Conservation (phyloP, 805 yeast genomes). For the Kuraishia ogatae region DNA sequence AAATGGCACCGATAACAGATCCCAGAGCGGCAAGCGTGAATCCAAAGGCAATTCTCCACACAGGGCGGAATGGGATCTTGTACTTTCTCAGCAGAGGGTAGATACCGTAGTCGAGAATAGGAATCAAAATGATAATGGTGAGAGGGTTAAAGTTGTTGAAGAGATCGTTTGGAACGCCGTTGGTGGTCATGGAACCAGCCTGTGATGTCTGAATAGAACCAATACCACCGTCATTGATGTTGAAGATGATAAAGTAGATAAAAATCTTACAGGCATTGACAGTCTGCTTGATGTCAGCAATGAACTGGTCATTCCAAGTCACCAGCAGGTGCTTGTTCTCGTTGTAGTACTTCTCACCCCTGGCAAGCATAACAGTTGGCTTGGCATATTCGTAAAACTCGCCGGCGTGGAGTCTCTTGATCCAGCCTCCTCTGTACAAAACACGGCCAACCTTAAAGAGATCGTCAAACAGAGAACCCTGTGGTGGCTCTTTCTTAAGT, state of each 20-base stretch:
- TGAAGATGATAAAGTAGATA: slow-evolving; percentile 28
- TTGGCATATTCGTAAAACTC: slow-evolving; percentile 19
- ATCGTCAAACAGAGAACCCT: slow-evolving; percentile 40
- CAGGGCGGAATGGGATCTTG: slow-evolving; percentile 34
- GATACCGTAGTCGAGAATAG: slow-evolving; percentile 37
- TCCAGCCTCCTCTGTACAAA: slow-evolving; percentile 32
- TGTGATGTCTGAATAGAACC: slow-evolving; percentile 36
- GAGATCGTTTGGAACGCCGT: slow-evolving; percentile 49
- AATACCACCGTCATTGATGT: slow-evolving; percentile 37
- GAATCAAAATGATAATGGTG: slow-evolving; percentile 42
- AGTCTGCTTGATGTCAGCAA: slow-evolving; percentile 34
- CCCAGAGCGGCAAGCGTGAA: slow-evolving; percentile 37
- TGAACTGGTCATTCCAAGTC: slow-evolving; percentile 33
- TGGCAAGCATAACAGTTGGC: slow-evolving; percentile 32
- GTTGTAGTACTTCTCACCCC: slow-evolving; percentile 28
- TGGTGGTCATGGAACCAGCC: slow-evolving; percentile 43
- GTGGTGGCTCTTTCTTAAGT: slow-evolving; percentile 24
- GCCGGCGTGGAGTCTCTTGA: slow-evolving; percentile 25
- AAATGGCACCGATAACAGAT: slow-evolving; percentile 39
- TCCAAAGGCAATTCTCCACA: slow-evolving; percentile 36
- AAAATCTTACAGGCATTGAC: slow-evolving; percentile 36
- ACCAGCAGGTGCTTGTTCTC: slow-evolving; percentile 15
- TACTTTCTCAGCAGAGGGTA: slow-evolving; percentile 37
- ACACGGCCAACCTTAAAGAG: slow-evolving; percentile 30
- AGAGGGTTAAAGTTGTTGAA: slow-evolving; percentile 46